Percentiles rank a stretch among this genome's conserved stretches.
Conservation (phyloP, 1,139 yeast genomes). For the Taphrina deformans region DNA sequence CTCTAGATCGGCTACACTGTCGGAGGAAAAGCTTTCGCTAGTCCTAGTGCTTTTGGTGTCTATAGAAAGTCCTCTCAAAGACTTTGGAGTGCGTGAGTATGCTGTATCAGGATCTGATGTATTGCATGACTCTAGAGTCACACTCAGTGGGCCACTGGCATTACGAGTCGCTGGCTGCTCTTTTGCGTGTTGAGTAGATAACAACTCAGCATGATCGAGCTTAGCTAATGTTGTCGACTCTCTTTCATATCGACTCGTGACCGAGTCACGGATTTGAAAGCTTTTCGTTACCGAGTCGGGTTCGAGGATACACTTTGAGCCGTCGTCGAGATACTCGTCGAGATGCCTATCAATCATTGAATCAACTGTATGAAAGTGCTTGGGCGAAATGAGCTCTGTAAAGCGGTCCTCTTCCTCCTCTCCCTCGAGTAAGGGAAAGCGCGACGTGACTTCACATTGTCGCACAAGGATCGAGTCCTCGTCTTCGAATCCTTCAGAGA, state of each 20-base stretch:
- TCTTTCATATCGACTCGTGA: background rate
- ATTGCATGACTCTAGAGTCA: too few species aligned
- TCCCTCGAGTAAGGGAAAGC: background rate
- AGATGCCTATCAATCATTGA: slow-evolving; percentile 3
- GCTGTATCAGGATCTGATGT: background rate
- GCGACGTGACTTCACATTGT: background rate
- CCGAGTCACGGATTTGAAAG: background rate
- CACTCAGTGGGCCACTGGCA: background rate
- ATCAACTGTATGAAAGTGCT: background rate
- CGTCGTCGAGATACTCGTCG: background rate
- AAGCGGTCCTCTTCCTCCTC: background rate
- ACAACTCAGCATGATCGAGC: background rate
- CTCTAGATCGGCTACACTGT: background rate
- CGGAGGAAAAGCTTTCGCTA: background rate
- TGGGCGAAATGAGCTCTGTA: background rate
- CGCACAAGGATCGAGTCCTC: background rate
- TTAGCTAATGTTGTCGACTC: background rate
- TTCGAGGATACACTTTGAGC: background rate
- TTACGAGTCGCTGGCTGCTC: background rate
- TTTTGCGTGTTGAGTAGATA: background rate
- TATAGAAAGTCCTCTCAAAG: background rate
- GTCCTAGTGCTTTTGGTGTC: background rate
- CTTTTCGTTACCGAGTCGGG: background rate
- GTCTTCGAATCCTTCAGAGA: background rate
- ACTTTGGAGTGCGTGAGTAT: background rate